phyloP scores from a whole-genome alignment of 2,329 filamentous ascomycete species.

The Trichoderma pleuroti region DNA sequence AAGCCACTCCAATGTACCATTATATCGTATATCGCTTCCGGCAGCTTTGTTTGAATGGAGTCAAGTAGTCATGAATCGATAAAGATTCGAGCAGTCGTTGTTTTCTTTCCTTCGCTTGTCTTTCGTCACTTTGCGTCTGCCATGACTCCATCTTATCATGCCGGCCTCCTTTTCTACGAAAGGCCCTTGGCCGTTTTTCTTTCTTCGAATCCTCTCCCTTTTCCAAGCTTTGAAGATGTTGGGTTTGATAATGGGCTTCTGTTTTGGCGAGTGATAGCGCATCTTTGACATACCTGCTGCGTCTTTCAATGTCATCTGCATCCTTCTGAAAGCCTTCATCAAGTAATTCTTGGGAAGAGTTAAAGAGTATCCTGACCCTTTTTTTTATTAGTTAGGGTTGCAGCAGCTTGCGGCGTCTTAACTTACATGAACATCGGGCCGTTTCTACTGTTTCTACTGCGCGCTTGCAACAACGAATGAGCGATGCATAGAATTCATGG shows the following conservation, averaged over 20 bases:
- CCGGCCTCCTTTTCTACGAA: neutral
- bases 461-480: conserved; percentile 36
- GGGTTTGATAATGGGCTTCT: neutral
- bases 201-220: neutral
- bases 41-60: conserved; percentile 27
- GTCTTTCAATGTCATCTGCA: neutral
- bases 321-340: conserved; percentile 28
- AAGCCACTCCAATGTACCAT: conserved; percentile 30
- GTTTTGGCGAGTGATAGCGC: neutral
- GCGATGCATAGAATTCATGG: conserved; percentile 34
- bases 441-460: conserved; percentile 30
- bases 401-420: neutral
- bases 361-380: neutral
- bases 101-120: conserved; percentile 20
- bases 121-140: neutral
- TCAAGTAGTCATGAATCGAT: conserved; percentile 27
- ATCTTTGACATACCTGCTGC: neutral
- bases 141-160: neutral
- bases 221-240: neutral
- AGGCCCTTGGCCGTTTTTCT: fast-evolving
- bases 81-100: conserved; percentile 28
- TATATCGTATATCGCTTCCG: conserved; percentile 28
- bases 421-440: conserved; percentile 29
- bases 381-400: neutral
- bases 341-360: conserved; percentile 29